These are phyloP conservation scores for Bryoerythrophyllum caledonicum DNA, from an alignment of 225 moss, liverwort and hornwort species.

Conservation along the genomic window DNA sequence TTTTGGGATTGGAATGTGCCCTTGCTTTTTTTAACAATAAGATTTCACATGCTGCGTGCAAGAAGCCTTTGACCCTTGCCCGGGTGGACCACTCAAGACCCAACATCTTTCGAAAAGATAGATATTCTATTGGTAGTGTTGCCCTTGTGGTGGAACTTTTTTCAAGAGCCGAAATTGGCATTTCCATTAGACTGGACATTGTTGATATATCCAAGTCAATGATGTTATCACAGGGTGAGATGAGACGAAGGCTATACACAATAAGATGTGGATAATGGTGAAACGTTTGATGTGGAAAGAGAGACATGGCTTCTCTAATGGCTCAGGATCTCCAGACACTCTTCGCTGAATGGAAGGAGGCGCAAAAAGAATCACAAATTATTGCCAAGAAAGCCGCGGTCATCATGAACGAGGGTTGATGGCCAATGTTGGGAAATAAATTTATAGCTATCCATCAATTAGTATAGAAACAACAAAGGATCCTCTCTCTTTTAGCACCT, in stretches of 20 bases:
- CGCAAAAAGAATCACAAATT: neutral
- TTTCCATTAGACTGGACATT: neutral
- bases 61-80: neutral
- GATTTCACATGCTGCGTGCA: neutral
- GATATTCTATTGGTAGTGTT: neutral
- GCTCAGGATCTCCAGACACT: neutral
- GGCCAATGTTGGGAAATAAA: constrained; percentile 1
- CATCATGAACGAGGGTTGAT: neutral
- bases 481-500: neutral
- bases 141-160: neutral
- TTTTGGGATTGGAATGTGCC: neutral
- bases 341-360: neutral
- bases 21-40: neutral
- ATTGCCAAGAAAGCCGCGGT: neutral
- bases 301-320: neutral
- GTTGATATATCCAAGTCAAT: neutral
- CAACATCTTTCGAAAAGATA: neutral
- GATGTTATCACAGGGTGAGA: neutral
- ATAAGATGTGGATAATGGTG: too few relatives aligned
- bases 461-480: neutral
- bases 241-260: too few relatives aligned
- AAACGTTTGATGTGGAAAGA: neutral
- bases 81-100: neutral
- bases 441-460: constrained; percentile 12
- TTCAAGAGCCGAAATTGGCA: neutral